Percentiles rank a stretch among this genome's conserved stretches.
phyloP scores from a whole-genome alignment of 1,284 basidiomycete species.

The Porogramme epimiltina region DNA sequence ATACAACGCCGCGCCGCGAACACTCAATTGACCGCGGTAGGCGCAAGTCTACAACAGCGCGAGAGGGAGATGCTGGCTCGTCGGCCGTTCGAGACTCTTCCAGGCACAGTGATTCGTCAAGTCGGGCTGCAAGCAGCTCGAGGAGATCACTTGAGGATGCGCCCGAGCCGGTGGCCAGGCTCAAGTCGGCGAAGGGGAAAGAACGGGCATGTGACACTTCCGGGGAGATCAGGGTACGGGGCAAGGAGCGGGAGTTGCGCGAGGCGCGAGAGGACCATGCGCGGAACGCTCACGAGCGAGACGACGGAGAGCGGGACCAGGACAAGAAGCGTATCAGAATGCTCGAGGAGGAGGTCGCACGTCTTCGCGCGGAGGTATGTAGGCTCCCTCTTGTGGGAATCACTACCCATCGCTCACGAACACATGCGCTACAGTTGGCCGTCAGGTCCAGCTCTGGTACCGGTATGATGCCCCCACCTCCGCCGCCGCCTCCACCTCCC shows the following conservation, averaged over 20 bases:
- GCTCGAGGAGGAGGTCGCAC: constrained; percentile 67
- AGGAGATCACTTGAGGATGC: constrained; percentile 3
- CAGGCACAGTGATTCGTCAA: not conserved
- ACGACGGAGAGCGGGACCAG: constrained; percentile 43
- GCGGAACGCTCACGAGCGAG: constrained; percentile 42
- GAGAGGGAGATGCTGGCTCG: not conserved
- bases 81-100: constrained; percentile 1
- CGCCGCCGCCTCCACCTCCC: constrained; percentile 25
- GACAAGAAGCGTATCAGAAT: constrained; percentile 66
- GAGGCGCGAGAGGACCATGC: constrained; percentile 53
- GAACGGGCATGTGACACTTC: constrained; percentile 47
- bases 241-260: constrained; percentile 61
- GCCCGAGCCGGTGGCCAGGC: not conserved
- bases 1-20: not conserved
- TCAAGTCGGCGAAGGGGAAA: constrained; percentile 48
- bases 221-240: constrained; percentile 48
- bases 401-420: not conserved
- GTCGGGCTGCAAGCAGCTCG: not conserved
- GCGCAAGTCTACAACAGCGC: not conserved
- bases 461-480: constrained; percentile 19
- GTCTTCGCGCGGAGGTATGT: constrained; percentile 64
- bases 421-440: constrained; percentile 2
- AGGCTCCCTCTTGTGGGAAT: not conserved
- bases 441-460: constrained; percentile 5
- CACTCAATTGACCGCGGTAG: constrained; percentile 1